Percentiles rank a stretch among this genome's conserved stretches.
phyloP scores from a whole-genome alignment of 371 early-diverging fungal genomes.

The Circinella umbellata region DNA sequence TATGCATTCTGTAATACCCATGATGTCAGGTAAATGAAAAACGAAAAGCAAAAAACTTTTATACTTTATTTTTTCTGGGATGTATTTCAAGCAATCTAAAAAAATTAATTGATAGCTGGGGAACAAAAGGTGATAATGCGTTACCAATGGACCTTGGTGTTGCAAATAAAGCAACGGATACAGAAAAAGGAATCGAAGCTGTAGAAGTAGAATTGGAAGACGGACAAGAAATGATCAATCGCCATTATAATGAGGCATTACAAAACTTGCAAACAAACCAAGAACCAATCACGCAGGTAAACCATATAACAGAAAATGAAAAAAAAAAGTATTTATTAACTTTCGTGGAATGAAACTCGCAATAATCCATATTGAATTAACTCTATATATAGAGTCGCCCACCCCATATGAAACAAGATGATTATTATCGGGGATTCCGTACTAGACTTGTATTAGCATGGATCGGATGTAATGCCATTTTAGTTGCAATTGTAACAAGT shows the following conservation, averaged over 20 bases:
- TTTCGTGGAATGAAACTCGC: no score
- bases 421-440: slow-evolving; percentile 85
- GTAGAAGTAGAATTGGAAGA: slow-evolving; percentile 76
- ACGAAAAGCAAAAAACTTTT: not conserved
- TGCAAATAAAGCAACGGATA: slow-evolving; percentile 36
- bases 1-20: slow-evolving; percentile 90
- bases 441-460: slow-evolving; percentile 83
- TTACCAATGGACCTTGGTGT: slow-evolving; percentile 57
- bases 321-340: no score
- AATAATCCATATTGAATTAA: not conserved
- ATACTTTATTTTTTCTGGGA: not conserved
- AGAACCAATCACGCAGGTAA: slow-evolving; percentile 41
- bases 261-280: slow-evolving; percentile 52
- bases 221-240: slow-evolving; percentile 69
- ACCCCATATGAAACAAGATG: slow-evolving; percentile 81
- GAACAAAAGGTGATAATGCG: slow-evolving; percentile 88
- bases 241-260: slow-evolving; percentile 74
- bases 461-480: slow-evolving; percentile 82
- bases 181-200: slow-evolving; percentile 52
- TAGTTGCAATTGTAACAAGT: slow-evolving; percentile 74
- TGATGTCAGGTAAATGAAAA: slow-evolving; percentile 73
- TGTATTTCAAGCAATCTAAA: not conserved
- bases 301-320: not conserved
- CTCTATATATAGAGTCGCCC: slow-evolving; percentile 60
- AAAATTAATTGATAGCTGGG: slow-evolving; percentile 68